Conservation (phyloP, 441 rosid genomes). For the Arabidopsis lyrata region DNA sequence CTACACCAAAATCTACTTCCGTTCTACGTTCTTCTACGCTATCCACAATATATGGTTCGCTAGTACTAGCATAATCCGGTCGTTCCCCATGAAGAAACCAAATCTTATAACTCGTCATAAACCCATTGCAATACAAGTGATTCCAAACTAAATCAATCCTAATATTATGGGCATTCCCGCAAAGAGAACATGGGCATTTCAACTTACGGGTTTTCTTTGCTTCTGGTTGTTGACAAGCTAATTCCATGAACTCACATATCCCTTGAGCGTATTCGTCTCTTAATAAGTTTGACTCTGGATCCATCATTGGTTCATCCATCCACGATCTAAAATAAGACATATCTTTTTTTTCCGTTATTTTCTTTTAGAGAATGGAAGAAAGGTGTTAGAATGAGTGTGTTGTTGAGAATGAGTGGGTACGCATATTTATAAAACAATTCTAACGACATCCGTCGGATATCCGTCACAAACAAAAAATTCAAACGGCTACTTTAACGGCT, state of each 20-base stretch:
- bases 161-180: neutral
- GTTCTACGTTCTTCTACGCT: neutral
- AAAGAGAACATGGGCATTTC: neutral
- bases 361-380: no score
- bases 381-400: no score
- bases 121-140: neutral
- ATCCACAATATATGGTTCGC: neutral
- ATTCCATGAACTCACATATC: neutral
- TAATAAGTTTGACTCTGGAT: neutral
- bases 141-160: neutral
- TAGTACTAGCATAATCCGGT: no score
- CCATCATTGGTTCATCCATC: neutral
- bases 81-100: neutral
- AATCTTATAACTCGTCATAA: neutral
- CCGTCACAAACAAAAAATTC: no score
- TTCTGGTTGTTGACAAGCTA: neutral
- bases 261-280: neutral
- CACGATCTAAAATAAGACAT: neutral
- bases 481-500: no score
- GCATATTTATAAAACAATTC: no score
- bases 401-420: no score
- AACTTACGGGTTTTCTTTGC: neutral
- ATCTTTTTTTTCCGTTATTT: no score
- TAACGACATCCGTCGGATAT: no score
- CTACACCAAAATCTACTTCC: neutral